phyloP scores from a whole-genome alignment of 495 filamentous ascomycete species.

The Pyrenopolyporus hunteri region DNA sequence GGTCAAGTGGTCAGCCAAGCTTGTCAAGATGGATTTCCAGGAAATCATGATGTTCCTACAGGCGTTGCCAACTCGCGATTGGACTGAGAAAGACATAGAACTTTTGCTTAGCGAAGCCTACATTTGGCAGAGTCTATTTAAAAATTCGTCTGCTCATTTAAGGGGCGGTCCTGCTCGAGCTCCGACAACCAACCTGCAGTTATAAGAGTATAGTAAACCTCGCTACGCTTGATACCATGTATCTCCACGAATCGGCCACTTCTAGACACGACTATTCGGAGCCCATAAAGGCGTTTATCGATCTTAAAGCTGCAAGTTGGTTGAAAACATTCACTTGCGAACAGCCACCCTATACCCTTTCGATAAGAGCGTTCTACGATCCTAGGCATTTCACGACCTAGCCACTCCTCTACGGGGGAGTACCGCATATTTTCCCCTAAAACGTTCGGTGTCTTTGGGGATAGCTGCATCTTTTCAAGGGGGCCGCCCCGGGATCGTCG shows the following conservation, averaged over 20 bases:
- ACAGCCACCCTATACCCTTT: too few species aligned
- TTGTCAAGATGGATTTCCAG: conserved; percentile 97
- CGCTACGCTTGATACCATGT: background rate
- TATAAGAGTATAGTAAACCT: conserved; percentile 31
- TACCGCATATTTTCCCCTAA: too few species aligned
- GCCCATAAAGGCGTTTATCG: background rate
- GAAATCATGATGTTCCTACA: conserved; percentile 99
- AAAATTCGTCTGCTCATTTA: conserved; percentile 85
- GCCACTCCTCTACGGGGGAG: too few species aligned
- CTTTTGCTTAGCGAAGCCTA: conserved; percentile 93
- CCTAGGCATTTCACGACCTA: too few species aligned
- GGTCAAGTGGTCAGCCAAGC: conserved; percentile 96
- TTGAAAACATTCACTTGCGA: too few species aligned
- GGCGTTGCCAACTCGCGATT: conserved; percentile 88
- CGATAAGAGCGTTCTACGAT: too few species aligned
- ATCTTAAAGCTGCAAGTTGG: too few species aligned
- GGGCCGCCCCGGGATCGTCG: too few species aligned
- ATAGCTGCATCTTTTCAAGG: too few species aligned
- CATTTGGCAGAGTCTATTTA: conserved; percentile 93
- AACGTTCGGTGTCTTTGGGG: too few species aligned
- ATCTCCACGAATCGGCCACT: background rate
- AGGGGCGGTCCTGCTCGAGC: conserved; percentile 53
- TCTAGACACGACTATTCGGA: background rate
- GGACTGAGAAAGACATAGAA: conserved; percentile 98
- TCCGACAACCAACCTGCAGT: conserved; percentile 49